These are phyloP conservation scores for Ceratocystis variospora DNA, from an alignment of 2,329 filamentous ascomycete species.

Conservation along the genomic window DNA sequence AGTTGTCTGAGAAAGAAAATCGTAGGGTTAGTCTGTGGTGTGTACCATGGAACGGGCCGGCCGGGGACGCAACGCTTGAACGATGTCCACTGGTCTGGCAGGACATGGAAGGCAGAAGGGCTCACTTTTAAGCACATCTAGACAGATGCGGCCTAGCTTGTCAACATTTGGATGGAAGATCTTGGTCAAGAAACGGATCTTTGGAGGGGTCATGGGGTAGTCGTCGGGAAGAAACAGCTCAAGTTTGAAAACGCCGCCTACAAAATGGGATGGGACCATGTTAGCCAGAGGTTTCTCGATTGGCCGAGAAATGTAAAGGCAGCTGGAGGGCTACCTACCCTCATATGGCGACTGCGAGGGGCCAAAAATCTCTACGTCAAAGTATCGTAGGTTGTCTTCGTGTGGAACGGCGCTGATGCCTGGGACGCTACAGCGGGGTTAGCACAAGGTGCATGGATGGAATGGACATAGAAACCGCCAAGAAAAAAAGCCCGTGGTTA, in stretches of 20 bases:
- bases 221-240: constrained; percentile 97
- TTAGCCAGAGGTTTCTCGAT: not conserved
- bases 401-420: constrained; percentile 93
- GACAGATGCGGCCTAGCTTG: constrained; percentile 88
- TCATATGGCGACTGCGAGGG: constrained; percentile 89
- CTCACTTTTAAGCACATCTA: constrained; percentile 93
- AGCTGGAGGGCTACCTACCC: constrained; percentile 39
- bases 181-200: constrained; percentile 96
- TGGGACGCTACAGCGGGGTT: constrained; percentile 51
- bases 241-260: constrained; percentile 79
- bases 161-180: constrained; percentile 99
- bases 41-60: not conserved
- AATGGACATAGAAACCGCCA: not conserved
- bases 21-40: constrained; percentile 13
- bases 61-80: not conserved
- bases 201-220: constrained; percentile 97
- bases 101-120: constrained; percentile 7
- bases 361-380: constrained; percentile 92
- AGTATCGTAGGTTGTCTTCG: constrained; percentile 94
- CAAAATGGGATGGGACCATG: not conserved
- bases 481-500: not conserved
- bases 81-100: not conserved
- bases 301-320: not conserved
- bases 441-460: not conserved
- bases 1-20: constrained; percentile 60